Evolutionary conservation across 306 rosid genomes (phyloP).

Genomic region (Citrullus mucosospermus): DNA sequence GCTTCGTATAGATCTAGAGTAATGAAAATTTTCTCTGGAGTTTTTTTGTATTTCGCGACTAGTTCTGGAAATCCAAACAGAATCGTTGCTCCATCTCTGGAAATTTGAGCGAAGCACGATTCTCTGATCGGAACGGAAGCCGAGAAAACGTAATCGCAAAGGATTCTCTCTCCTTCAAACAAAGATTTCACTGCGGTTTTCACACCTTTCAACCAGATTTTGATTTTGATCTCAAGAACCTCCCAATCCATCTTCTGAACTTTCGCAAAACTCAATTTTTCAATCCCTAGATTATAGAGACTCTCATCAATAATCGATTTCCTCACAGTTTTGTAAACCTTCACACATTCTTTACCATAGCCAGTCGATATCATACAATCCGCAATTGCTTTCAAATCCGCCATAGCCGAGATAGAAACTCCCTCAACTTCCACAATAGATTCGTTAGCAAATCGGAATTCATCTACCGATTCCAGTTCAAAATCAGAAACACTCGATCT

Average conservation of each 20-base stretch:
- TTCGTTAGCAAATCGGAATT: slow-evolving; percentile 3
- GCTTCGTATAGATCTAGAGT: slow-evolving; percentile 38
- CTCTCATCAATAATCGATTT: slow-evolving; percentile 47
- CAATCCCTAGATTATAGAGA: slow-evolving; percentile 35
- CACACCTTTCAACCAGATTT: slow-evolving; percentile 33
- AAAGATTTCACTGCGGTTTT: slow-evolving; percentile 25
- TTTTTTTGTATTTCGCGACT: slow-evolving; percentile 45
- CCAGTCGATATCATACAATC: slow-evolving; percentile 43
- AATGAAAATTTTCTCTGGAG: slow-evolving; percentile 40
- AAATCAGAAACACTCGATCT: slow-evolving; percentile 27
- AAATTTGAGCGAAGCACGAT: slow-evolving; percentile 34
- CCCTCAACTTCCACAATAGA: slow-evolving; percentile 19
- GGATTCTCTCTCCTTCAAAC: slow-evolving; percentile 34
- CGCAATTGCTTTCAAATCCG: slow-evolving; percentile 39
- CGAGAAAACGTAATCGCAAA: slow-evolving; percentile 31
- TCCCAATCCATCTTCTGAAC: slow-evolving; percentile 57
- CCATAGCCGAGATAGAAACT: slow-evolving; percentile 21
- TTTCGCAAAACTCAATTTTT: slow-evolving; percentile 26
- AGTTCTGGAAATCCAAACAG: slow-evolving; percentile 42
- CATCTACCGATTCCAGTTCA: slow-evolving; percentile 30
- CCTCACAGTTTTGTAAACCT: slow-evolving; percentile 23
- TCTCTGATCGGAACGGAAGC: slow-evolving; percentile 17
- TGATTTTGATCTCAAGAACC: slow-evolving; percentile 28
- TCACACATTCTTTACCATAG: slow-evolving; percentile 42
- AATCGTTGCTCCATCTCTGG: slow-evolving; percentile 21